Evolutionary conservation across 2,329 filamentous ascomycete species (phyloP), one percentile per base, ranked within the genome.

Genomic region (Penicillium sp.): DNA sequence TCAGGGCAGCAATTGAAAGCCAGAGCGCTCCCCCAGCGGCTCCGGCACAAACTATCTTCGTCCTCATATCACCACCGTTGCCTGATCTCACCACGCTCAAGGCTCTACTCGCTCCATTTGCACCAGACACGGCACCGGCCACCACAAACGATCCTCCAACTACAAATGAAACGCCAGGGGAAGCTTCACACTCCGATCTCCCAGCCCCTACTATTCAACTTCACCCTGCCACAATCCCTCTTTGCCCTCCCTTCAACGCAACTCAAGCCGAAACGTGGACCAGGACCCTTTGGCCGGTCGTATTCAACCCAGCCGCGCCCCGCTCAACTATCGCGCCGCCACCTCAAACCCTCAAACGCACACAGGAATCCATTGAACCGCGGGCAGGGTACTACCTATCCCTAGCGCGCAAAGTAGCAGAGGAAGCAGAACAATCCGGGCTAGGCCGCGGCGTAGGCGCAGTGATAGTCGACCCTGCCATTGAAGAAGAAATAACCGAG

Each of bases 261-360:
- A 55, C 61, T n/a, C 75, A 78, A 65, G 74, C 77, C n/a, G 65
- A 73, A 25, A 61, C 64, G 53, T 78, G 77, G 77, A 69, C 72
- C 9, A 68, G 69, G 22, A 71, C 60, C 12, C 64, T 75, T 41
- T 79, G 77, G 77, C 77, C 77, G 0, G 72, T 75, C 31, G 65
- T 69, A 11, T 79, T 70, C 66, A 79, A 79, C 59, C 74, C 76
- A 19, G 73, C 77, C 5, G 72, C 76, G 8, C 74, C 76, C 9
- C 68, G 74, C n/a, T 65, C 73, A 30, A 71, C 72, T 44, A 67
- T 77, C 60, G 74, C 75, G 1, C 76, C 77, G 2, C 75, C 76
- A 4, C 69, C 69, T 3, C 69, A 75, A 44, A 67, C 73, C 5
- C 64, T 79, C 6, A 65, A 57, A 31, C 66, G 67, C 6, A 66